Conservation (phyloP, 371 early-diverging fungal species). For the Rhizopus sp. region DNA sequence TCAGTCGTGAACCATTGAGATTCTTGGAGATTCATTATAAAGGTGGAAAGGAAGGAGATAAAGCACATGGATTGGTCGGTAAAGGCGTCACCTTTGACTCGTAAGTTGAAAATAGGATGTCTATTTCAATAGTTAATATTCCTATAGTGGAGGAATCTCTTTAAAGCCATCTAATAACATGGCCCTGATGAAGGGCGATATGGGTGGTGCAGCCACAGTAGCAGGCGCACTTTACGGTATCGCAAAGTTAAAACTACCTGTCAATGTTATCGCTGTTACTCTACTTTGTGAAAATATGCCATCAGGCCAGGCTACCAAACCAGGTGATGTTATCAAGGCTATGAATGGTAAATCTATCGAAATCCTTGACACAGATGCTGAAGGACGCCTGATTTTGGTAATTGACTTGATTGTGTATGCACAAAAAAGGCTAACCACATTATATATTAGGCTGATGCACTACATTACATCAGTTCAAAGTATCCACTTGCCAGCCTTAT, state of each 20-base stretch:
- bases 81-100: slow-evolving; percentile 77
- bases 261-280: slow-evolving; percentile 70
- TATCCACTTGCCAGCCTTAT: slow-evolving; percentile 73
- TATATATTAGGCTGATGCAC: slow-evolving; percentile 66
- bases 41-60: slow-evolving; percentile 63
- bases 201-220: slow-evolving; percentile 86
- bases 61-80: slow-evolving; percentile 77
- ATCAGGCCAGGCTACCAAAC: slow-evolving; percentile 75
- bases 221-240: slow-evolving; percentile 70
- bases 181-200: slow-evolving; percentile 85
- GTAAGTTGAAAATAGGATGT: slow-evolving; percentile 38
- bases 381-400: slow-evolving; percentile 68
- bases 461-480: slow-evolving; percentile 77
- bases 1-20: slow-evolving; percentile 77
- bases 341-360: slow-evolving; percentile 86
- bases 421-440: slow-evolving; percentile 18
- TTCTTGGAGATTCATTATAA: slow-evolving; percentile 90
- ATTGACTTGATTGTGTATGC: not conserved
- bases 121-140: not conserved
- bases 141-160: slow-evolving; percentile 72
- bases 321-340: slow-evolving; percentile 82
- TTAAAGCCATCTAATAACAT: slow-evolving; percentile 80
- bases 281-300: slow-evolving; percentile 86
- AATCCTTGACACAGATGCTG: slow-evolving; percentile 81
- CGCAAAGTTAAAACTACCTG: slow-evolving; percentile 59